Conservation (phyloP, 1,284 basidiomycete genomes). For the Boletellus deceptivus region DNA sequence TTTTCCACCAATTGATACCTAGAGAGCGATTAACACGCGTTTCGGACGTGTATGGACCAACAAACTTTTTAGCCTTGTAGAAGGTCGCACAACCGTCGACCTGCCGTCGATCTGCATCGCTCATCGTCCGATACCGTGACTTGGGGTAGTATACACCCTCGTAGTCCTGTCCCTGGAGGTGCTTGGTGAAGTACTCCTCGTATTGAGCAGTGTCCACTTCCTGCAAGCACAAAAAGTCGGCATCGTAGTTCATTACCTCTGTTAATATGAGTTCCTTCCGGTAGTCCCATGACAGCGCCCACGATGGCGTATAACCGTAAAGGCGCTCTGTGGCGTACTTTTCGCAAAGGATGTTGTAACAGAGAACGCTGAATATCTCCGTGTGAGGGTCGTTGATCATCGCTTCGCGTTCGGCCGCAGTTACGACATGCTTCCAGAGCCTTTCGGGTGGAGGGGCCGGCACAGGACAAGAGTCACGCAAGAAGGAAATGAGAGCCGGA, state of each 20-base stretch:
- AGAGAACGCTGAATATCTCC: constrained; percentile 80
- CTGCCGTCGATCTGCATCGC: constrained; percentile 77
- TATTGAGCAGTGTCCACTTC: constrained; percentile 95
- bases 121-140: constrained; percentile 92
- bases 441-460: constrained; percentile 84
- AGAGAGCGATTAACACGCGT: constrained; percentile 10
- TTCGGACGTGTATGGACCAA: constrained; percentile 19
- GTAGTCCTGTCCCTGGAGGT: constrained; percentile 79
- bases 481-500: constrained; percentile 79
- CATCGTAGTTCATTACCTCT: constrained; percentile 80
- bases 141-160: constrained; percentile 95
- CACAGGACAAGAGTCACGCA: constrained; percentile 86
- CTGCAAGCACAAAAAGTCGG: constrained; percentile 93
- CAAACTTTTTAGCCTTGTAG: constrained; percentile 87
- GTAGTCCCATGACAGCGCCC: constrained; percentile 96
- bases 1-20: constrained; percentile 94
- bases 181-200: constrained; percentile 88
- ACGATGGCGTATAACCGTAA: constrained; percentile 96
- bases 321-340: constrained; percentile 85
- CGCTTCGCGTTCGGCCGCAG: constrained; percentile 64
- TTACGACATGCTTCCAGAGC: constrained; percentile 76
- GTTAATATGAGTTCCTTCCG: constrained; percentile 88
- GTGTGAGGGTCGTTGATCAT: constrained; percentile 53
- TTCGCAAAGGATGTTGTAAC: constrained; percentile 96
- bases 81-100: constrained; percentile 99